Evolutionary conservation across 2,329 filamentous ascomycete genomes (phyloP).

Genomic region (Podosphaera leucotricha): DNA sequence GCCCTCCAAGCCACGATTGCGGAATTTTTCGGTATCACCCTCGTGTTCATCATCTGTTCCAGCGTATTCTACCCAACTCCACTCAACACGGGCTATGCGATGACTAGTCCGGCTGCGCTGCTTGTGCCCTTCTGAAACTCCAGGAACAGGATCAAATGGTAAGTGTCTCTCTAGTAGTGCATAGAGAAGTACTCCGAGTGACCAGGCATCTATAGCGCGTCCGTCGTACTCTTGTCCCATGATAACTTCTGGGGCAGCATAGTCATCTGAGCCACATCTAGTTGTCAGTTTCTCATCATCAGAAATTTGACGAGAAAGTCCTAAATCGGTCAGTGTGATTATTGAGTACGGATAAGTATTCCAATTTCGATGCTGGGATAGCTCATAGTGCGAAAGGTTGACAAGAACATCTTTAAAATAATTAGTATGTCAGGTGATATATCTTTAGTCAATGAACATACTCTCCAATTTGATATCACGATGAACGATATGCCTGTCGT

Average conservation of each 20-base stretch:
- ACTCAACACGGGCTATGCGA: conserved; percentile 85
- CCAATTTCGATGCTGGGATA: conserved; percentile 40
- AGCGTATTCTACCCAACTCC: conserved; percentile 77
- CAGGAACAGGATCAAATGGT: conserved; percentile 76
- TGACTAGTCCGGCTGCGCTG: conserved; percentile 69
- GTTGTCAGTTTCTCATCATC: conserved; percentile 79
- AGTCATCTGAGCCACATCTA: conserved; percentile 87
- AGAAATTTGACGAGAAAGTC: conserved; percentile 64
- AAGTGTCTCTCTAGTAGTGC: conserved; percentile 80
- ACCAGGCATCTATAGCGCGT: conserved; percentile 81
- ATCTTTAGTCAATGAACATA: conserved; percentile 23
- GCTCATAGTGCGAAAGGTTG: conserved; percentile 48
- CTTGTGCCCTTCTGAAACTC: conserved; percentile 50
- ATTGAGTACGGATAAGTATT: conserved; percentile 57
- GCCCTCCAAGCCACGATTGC: conserved; percentile 41
- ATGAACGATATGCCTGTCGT: conserved; percentile 70
- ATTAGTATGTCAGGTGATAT: background rate
- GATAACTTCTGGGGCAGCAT: conserved; percentile 86
- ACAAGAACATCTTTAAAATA: conserved; percentile 54
- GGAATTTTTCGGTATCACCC: conserved; percentile 32
- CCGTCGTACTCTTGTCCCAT: conserved; percentile 91
- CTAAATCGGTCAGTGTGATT: conserved; percentile 75
- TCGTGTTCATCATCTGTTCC: conserved; percentile 77
- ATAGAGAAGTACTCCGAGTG: conserved; percentile 77
- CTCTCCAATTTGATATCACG: conserved; percentile 96